Conservation (phyloP, 148 eudicot genomes). For the Nepenthes mirabilis region DNA sequence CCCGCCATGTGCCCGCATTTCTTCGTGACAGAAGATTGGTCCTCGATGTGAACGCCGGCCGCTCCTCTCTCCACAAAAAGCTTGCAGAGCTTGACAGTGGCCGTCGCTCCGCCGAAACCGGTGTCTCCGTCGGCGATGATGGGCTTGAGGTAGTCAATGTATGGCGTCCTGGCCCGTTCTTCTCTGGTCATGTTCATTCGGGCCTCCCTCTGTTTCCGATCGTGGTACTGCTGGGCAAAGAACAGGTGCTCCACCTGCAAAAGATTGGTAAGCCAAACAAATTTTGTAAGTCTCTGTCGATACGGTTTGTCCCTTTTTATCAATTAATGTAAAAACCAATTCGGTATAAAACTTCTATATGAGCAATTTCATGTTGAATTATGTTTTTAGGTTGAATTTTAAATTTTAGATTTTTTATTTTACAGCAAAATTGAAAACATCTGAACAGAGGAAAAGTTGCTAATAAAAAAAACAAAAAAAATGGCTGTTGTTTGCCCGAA, state of each 20-base stretch:
- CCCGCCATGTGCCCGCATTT: constrained; percentile 90
- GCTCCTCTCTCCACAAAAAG: constrained; percentile 76
- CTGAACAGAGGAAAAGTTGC: too few species aligned
- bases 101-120: constrained; percentile 79
- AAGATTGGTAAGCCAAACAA: neutral
- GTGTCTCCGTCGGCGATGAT: constrained; percentile 82
- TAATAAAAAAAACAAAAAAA: too few species aligned
- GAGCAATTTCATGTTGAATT: too few species aligned
- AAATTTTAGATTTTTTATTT: too few species aligned
- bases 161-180: constrained; percentile 53
- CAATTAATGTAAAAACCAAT: too few species aligned
- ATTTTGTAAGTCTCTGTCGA: too few species aligned
- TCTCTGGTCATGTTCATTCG: constrained; percentile 58
- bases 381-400: too few species aligned
- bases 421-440: too few species aligned
- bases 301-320: too few species aligned
- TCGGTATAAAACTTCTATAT: too few species aligned
- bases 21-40: constrained; percentile 69
- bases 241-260: constrained; percentile 47
- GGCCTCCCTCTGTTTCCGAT: constrained; percentile 66
- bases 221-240: constrained; percentile 64
- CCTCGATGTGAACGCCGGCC: constrained; percentile 78
- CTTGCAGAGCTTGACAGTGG: constrained; percentile 77
- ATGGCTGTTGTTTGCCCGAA: too few species aligned
- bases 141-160: constrained; percentile 55